Base-by-base conservation (phyloP, 176 grass and related monocot species). In the Aechmea fasciata region DNA sequence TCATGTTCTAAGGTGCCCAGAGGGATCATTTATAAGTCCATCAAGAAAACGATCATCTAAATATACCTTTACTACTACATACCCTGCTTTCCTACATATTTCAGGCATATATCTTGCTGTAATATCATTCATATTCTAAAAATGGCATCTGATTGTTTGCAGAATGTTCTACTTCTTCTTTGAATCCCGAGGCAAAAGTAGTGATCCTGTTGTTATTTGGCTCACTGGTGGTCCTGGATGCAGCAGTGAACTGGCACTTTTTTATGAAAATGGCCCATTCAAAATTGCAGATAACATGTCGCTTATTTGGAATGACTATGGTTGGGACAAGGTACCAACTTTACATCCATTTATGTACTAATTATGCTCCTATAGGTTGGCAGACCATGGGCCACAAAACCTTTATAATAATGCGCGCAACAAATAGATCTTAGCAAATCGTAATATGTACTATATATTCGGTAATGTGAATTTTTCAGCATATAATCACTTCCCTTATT, bases 81-180 rank as follows among this genome's bases (percentile, higher is more conserved):
- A 48, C 10, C 19, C 9, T 59, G 22, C 26, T 48, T 48, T 55
- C 41, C 2, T 41, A 41, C 33, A 41, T 41, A 41, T 41, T 41
- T 41, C 33, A 41, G 33, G 33, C 7, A 65, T 18, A 2, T 14
- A 49, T 51, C 48, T 13, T 55, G 54, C 15, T 66, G 33, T 66
- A 12, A 23, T 23, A 49, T 17, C 11, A 19, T 57, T 68, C 1
- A 47, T 15, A 52, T 68, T 14, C 8, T 15, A 52, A 13, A 64
- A 11, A 13, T 29, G 53, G 20, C 13, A 76, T 75, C 33, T 70
- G 64, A 55, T 57, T 33, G 33, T 48, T 48, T 49, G 50, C 71
- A 84, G 82, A 59, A 72, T 84, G 82, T 84, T 84, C 71, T 84
- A 80, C 69, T 85, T 85, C 68, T 85, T 85, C 83, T 85, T 85